Conservation (phyloP, 1,284 basidiomycete genomes). For the Hymenochaete sp. region DNA sequence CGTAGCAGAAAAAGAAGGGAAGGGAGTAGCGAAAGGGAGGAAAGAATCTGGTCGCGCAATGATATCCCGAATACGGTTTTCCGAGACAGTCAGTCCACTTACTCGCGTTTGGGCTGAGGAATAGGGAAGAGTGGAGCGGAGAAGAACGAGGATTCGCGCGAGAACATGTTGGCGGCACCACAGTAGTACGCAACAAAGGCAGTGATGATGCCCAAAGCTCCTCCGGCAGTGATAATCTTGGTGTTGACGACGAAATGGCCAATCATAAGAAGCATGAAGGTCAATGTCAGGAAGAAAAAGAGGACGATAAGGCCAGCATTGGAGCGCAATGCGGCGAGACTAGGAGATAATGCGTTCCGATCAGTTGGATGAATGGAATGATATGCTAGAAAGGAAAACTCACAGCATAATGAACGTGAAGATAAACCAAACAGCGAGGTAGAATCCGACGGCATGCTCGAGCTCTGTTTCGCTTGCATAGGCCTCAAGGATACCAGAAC, state of each 20-base stretch:
- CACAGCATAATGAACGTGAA: conserved; percentile 57
- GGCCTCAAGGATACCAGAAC: conserved; percentile 47
- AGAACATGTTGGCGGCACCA: conserved; percentile 53
- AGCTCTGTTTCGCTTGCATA: conserved; percentile 43
- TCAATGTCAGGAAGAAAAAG: conserved; percentile 64
- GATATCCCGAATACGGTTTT: not conserved
- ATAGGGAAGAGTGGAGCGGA: conserved; percentile 41
- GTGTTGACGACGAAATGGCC: conserved; percentile 31
- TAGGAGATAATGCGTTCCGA: conserved; percentile 21
- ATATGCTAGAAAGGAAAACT: conserved; percentile 27
- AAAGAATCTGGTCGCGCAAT: conserved; percentile 8
- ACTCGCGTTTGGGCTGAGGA: conserved; percentile 19
- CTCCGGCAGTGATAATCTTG: conserved; percentile 44
- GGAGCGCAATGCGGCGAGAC: conserved; percentile 56
- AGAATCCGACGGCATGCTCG: conserved; percentile 53
- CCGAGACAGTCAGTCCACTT: too few species aligned
- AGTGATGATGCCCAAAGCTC: conserved; percentile 62
- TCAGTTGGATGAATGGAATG: not conserved
- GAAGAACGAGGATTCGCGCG: conserved; percentile 41
- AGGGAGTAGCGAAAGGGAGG: not conserved
- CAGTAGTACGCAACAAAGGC: conserved; percentile 62
- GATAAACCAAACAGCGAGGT: conserved; percentile 62
- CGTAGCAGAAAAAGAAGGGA: not conserved
- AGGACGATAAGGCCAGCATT: conserved; percentile 59
- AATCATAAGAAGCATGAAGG: conserved; percentile 50